These are phyloP conservation scores for Entophlyctis luteolus DNA, from an alignment of 192 early-diverging fungal species.

Conservation along the genomic window DNA sequence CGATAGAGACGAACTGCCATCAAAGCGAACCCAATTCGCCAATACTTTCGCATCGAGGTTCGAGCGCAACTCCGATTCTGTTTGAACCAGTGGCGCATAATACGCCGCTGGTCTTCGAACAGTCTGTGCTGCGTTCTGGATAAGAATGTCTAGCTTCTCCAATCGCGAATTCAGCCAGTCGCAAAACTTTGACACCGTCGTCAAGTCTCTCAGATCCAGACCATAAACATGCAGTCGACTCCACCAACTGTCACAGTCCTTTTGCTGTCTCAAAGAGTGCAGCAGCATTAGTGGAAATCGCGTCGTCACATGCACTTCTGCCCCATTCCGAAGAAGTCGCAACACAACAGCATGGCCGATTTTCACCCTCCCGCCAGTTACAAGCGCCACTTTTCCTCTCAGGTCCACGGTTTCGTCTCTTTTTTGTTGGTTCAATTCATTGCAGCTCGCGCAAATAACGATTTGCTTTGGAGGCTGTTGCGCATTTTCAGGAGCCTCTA, in stretches of 20 bases:
- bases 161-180: neutral
- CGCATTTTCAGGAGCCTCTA: neutral
- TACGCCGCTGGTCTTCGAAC: slow-evolving; percentile 15
- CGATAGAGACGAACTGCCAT: neutral
- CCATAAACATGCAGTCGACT: slow-evolving; percentile 6
- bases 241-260: slow-evolving; percentile 13
- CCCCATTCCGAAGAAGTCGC: slow-evolving; percentile 20
- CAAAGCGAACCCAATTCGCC: slow-evolving; percentile 1
- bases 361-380: slow-evolving; percentile 28
- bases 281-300: slow-evolving; percentile 27
- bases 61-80: slow-evolving; percentile 1
- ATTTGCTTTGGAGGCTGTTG: slow-evolving; percentile 10
- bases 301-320: slow-evolving; percentile 30
- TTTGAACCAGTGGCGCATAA: slow-evolving; percentile 19
- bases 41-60: neutral
- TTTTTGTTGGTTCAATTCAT: slow-evolving; percentile 17
- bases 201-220: slow-evolving; percentile 17
- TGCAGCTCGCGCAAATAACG: slow-evolving; percentile 22
- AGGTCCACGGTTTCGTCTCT: slow-evolving; percentile 13
- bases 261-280: neutral
- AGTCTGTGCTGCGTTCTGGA: slow-evolving; percentile 27
- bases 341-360: slow-evolving; percentile 30
- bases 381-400: slow-evolving; percentile 21
- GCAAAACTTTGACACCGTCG: neutral
- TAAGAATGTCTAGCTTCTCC: slow-evolving; percentile 3